Percentiles rank a stretch among this genome's conserved stretches.
These are phyloP conservation scores for Davidsoniella neocaledoniae DNA, from an alignment of 2,329 filamentous ascomycete species.

Conservation along the genomic window DNA sequence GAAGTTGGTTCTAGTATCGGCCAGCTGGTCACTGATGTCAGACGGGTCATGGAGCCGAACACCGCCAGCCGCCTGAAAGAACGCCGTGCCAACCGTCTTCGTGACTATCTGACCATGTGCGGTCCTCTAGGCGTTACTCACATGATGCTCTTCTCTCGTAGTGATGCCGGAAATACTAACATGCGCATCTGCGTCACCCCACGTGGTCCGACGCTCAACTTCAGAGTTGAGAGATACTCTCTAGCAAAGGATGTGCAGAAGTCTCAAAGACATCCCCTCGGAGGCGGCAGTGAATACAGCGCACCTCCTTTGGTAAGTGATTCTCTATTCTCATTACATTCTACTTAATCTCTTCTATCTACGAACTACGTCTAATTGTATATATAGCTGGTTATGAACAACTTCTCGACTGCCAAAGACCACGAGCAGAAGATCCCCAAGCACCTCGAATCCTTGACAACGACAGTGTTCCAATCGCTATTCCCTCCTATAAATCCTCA, in stretches of 20 bases:
- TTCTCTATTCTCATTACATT: neutral
- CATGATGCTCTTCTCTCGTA: constrained; percentile 82
- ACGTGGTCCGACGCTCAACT: constrained; percentile 81
- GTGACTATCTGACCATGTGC: constrained; percentile 90
- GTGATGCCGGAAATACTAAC: constrained; percentile 80
- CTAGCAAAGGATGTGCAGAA: constrained; percentile 79
- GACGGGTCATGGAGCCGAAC: constrained; percentile 87
- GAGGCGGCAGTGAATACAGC: constrained; percentile 69
- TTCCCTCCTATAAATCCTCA: constrained; percentile 94
- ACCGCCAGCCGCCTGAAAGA: constrained; percentile 84
- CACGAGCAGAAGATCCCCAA: constrained; percentile 61
- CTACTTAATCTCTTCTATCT: neutral
- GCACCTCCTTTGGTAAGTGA: constrained; percentile 58
- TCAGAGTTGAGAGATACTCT: constrained; percentile 87
- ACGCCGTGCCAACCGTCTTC: constrained; percentile 68
- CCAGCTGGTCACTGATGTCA: constrained; percentile 80
- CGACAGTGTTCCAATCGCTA: constrained; percentile 86
- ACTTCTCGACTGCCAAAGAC: constrained; percentile 53
- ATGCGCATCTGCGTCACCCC: constrained; percentile 75
- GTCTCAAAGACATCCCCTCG: constrained; percentile 66
- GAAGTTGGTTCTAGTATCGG: constrained; percentile 84
- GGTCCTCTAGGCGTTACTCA: constrained; percentile 88
- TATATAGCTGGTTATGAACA: constrained; percentile 83
- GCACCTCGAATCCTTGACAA: constrained; percentile 82
- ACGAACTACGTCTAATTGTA: neutral